Evolutionary conservation across 768 basidiomycete species (phyloP).

Genomic region (Gautieria morchelliformis): DNA sequence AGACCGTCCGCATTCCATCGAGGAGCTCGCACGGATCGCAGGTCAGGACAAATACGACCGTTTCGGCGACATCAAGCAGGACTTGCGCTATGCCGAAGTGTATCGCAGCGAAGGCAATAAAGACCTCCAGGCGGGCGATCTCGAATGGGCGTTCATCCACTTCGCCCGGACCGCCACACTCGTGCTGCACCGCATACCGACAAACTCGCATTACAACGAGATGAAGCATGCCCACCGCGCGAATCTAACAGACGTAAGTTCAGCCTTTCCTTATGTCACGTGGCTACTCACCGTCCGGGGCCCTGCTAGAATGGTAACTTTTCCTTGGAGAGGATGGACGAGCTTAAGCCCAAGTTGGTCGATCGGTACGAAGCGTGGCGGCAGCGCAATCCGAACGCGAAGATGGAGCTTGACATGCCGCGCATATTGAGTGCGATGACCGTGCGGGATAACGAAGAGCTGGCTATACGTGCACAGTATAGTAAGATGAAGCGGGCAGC

Average conservation of each 20-base stretch:
- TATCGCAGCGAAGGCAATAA: slow-evolving; percentile 7
- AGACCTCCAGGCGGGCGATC: slow-evolving; percentile 30
- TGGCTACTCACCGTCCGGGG: neutral
- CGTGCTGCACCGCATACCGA: slow-evolving; percentile 70
- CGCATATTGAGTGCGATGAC: slow-evolving; percentile 2
- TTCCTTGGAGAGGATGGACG: slow-evolving; percentile 55
- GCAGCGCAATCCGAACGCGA: slow-evolving; percentile 29
- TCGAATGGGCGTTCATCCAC: slow-evolving; percentile 64
- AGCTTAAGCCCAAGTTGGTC: slow-evolving; percentile 55
- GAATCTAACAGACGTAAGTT: slow-evolving; percentile 64
- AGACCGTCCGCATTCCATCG: slow-evolving; percentile 13
- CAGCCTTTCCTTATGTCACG: slow-evolving; percentile 1
- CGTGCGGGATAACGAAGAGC: slow-evolving; percentile 2
- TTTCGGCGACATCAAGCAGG: slow-evolving; percentile 11
- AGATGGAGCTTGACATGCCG: slow-evolving; percentile 4
- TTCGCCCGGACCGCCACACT: slow-evolving; percentile 68
- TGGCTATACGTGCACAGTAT: neutral
- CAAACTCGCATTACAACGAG: slow-evolving; percentile 54
- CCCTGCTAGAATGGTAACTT: slow-evolving; percentile 58
- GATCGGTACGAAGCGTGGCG: slow-evolving; percentile 57
- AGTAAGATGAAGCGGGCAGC: neutral
- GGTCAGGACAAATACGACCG: slow-evolving; percentile 2
- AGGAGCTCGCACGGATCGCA: slow-evolving; percentile 14
- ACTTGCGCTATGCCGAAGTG: slow-evolving; percentile 13
- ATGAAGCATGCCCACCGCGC: slow-evolving; percentile 50